Evolutionary conservation across 2,329 filamentous ascomycete genomes (phyloP), one percentile per base, ranked within the genome.

Genomic region (Trichoderma sp.): DNA sequence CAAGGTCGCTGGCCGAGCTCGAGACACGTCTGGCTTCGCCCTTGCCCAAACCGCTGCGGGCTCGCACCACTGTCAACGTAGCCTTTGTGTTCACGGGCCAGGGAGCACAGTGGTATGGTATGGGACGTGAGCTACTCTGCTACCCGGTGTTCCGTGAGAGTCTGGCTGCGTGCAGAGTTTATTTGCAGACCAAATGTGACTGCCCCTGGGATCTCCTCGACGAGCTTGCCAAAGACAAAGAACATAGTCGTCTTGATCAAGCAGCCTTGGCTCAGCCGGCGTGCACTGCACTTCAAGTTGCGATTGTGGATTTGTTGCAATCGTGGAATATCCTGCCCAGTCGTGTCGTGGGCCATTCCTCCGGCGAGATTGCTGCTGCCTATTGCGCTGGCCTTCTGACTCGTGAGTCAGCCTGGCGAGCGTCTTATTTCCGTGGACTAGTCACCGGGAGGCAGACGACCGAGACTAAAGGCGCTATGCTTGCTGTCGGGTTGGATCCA

Each of bases 21-120:
- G 21, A 21, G 14, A 31, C 57, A 8, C 5, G 52, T 8, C 29
- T 24, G 47, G 21, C 29, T 11, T n/a, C 35, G 8, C 47, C 58
- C 16, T 19, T 60, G 19, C 24, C 27, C 11, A 60, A 60, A 8
- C 58, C 58, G 31, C 5, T 31, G 2, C 43, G 58, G 14, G 31
- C 37, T 16, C 43, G 58, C 43, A 24, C 14, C 4, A 10, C n/a
- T 58, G 58, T 60, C 1, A 70, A 68, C 1, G 55, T 76, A 29
- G 73, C 66, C 0, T 77, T 78, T 35, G 73, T 75, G 14, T 75
- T 79, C 68, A 79, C 77, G 19, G 78, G 78, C 5, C 78, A 79
- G 66, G 78, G 78, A 33, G 78, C 75, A 3, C 76, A 77, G 69
- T 77, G 74, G 74, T 62, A 64, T 65, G 75, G 64, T 47, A 77